Percentiles rank a stretch among this genome's conserved stretches.
Conservation (phyloP, 2,329 filamentous ascomycete species). For the Alternaria sp. region DNA sequence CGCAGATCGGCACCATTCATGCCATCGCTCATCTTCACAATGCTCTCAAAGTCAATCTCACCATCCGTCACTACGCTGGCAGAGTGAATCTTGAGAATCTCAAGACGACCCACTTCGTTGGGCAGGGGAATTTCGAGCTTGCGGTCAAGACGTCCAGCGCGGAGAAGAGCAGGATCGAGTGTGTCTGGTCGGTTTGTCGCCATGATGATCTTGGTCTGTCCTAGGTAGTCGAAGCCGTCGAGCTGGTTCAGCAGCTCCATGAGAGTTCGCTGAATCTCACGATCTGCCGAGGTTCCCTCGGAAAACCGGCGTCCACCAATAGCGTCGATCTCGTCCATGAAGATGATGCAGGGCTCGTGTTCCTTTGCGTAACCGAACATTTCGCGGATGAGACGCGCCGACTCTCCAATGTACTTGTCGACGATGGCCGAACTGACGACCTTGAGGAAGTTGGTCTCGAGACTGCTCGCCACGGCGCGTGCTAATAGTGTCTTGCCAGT, state of each 20-base stretch:
- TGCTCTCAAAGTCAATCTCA: slow-evolving; percentile 97
- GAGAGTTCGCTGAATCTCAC: slow-evolving; percentile 96
- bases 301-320: slow-evolving; percentile 97
- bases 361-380: slow-evolving; percentile 99
- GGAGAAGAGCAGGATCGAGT: slow-evolving; percentile 88
- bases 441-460: slow-evolving; percentile 98
- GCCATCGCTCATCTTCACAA: slow-evolving; percentile 99
- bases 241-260: slow-evolving; percentile 99
- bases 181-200: slow-evolving; percentile 97
- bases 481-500: slow-evolving; percentile 96
- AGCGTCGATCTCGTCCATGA: slow-evolving; percentile 99
- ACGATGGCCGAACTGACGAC: slow-evolving; percentile 99
- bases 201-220: slow-evolving; percentile 99
- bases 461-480: slow-evolving; percentile 90
- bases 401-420: slow-evolving; percentile 99
- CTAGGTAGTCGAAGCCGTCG: slow-evolving; percentile 98
- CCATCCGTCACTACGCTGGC: slow-evolving; percentile 86
- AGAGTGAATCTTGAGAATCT: slow-evolving; percentile 98
- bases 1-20: slow-evolving; percentile 96
- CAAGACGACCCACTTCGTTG: slow-evolving; percentile 93
- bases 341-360: slow-evolving; percentile 99
- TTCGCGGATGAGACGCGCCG: slow-evolving; percentile 93
- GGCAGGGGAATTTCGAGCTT: slow-evolving; percentile 98
- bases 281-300: slow-evolving; percentile 95
- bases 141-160: slow-evolving; percentile 90